Conservation (phyloP, 768 basidiomycete species). For the Auricularia sp. region DNA sequence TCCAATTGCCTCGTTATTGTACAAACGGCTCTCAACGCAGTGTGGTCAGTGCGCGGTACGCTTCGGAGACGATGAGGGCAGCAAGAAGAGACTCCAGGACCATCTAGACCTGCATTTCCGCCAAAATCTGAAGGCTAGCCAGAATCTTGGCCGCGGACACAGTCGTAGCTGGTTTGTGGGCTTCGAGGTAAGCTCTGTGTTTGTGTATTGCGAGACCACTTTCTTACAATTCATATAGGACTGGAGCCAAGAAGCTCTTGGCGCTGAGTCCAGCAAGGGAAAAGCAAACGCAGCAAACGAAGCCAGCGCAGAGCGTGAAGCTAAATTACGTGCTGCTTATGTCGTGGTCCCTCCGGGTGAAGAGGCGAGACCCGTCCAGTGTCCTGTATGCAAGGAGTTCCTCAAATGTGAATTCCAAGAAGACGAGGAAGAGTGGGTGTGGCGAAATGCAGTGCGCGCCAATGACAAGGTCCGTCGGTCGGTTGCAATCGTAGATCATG, state of each 20-base stretch:
- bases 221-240: constrained; percentile 40
- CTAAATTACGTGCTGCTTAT: constrained; percentile 62
- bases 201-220: constrained; percentile 7
- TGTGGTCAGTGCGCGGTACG: constrained; percentile 93
- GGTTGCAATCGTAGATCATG: background rate
- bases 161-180: constrained; percentile 84
- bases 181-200: constrained; percentile 53
- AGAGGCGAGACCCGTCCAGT: constrained; percentile 73
- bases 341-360: constrained; percentile 86
- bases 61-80: constrained; percentile 60
- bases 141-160: constrained; percentile 72
- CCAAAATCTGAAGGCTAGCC: constrained; percentile 76
- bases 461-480: constrained; percentile 63
- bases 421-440: constrained; percentile 97
- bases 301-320: constrained; percentile 62
- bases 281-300: constrained; percentile 57
- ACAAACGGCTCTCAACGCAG: constrained; percentile 63
- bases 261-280: constrained; percentile 44
- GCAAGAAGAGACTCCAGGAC: constrained; percentile 69
- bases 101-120: constrained; percentile 96
- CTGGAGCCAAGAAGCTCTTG: constrained; percentile 67
- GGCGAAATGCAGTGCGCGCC: constrained; percentile 80
- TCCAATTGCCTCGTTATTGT: constrained; percentile 54
- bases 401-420: constrained; percentile 88
- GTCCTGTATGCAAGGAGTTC: constrained; percentile 93